Conservation (phyloP, 1,139 yeast species). For the Debaryomyces nepalensis region DNA sequence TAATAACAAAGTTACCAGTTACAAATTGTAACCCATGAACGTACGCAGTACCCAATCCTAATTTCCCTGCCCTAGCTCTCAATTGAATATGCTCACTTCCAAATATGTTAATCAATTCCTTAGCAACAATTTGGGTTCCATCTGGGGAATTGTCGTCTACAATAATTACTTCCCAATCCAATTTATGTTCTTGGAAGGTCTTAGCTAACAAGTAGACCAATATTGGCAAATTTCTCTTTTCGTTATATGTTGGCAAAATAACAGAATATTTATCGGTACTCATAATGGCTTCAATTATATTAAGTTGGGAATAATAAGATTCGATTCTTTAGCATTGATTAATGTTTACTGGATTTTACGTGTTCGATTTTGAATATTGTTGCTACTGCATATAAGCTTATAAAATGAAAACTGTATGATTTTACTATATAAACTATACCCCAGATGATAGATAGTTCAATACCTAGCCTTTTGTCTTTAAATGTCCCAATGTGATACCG, state of each 20-base stretch:
- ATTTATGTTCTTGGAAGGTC: slow-evolving; percentile 61
- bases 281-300: slow-evolving; percentile 15
- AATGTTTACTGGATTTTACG: slow-evolving; percentile 7
- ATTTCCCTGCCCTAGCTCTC: slow-evolving; percentile 77
- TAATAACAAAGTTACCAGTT: slow-evolving; percentile 75
- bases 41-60: slow-evolving; percentile 83
- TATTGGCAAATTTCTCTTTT: slow-evolving; percentile 71
- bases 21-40: slow-evolving; percentile 77
- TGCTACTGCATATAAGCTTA: slow-evolving; percentile 3
- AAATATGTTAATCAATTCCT: slow-evolving; percentile 63
- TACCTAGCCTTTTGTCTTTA: background rate
- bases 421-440: slow-evolving; percentile 8
- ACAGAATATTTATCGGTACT: slow-evolving; percentile 66
- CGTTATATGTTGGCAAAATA: slow-evolving; percentile 81
- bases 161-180: slow-evolving; percentile 79
- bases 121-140: slow-evolving; percentile 78
- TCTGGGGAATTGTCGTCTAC: slow-evolving; percentile 86
- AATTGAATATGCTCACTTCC: slow-evolving; percentile 68
- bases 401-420: background rate
- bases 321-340: too few relatives aligned
- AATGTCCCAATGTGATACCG: background rate
- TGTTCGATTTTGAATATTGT: slow-evolving; percentile 2
- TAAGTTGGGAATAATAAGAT: background rate
- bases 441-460: slow-evolving; percentile 2
- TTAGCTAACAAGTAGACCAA: slow-evolving; percentile 72